Evolutionary conservation across 83 land plant species (phyloP), one percentile per base, ranked within the genome.

Genomic region (Thuja plicata): DNA sequence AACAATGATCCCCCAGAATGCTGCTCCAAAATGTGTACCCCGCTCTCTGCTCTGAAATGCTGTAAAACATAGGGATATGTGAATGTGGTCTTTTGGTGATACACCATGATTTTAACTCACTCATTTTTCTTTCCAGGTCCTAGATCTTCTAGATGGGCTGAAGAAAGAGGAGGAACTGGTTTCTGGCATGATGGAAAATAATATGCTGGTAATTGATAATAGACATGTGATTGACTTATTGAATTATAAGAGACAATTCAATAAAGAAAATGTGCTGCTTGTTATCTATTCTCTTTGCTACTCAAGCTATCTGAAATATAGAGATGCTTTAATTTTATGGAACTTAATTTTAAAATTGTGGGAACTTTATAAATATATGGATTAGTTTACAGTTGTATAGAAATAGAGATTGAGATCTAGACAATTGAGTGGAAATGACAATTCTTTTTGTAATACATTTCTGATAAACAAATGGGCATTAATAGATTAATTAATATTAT

Each of bases 141-240:
- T 96, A 90, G 99, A 98, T 92, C 91, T 98, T 34, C 86, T 95
- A 88, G 99, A 98, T 60, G 96, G 96, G 97, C 94, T 97, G 37
- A 94, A 98, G 91, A 94, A 94, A 90, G 99, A 98, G 90, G 98
- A 97, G 89, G 99, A 97, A 78, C 95, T 98, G 96, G 94, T 98
- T 84, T 86, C 91, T 88, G 90, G 94, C 82, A 88, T 96, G 57
- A 93, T 94, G 81, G 95, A 91, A 86, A 93, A 57, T 52, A 91
- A 94, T 83, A 79, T 80, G 87, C 79, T 92, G 93, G 93, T 95
- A 91, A 27, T 74, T 82, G 1, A 34, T 41, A 21, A 77, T 46
- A 77, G 85, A n/a, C 52, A 32, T 32, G 27, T 83, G 27, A 46
- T n/a, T 19, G 34, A 83, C 48, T n/a, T n/a, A 43, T 82, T 3